Evolutionary conservation across 1,139 yeast species (phyloP).

Genomic region (Taphrina communis): DNA sequence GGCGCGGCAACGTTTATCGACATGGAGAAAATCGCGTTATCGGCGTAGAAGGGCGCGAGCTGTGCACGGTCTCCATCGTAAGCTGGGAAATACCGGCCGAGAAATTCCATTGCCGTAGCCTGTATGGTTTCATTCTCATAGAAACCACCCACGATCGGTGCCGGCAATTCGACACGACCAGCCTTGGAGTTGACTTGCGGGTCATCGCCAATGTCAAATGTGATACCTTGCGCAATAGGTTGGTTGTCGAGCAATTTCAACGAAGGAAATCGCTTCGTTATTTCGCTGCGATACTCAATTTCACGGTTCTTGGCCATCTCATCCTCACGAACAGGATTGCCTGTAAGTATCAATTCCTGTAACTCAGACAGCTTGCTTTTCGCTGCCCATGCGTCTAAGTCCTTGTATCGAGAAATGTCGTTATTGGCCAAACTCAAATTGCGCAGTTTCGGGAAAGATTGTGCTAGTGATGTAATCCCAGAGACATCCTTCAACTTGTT

Average conservation of each 20-base stretch:
- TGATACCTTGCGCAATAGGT: slow-evolving; percentile 69
- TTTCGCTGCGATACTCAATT: slow-evolving; percentile 63
- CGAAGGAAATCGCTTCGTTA: slow-evolving; percentile 76
- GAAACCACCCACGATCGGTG: slow-evolving; percentile 62
- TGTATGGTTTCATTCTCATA: slow-evolving; percentile 82
- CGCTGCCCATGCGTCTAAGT: slow-evolving; percentile 68
- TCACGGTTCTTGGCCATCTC: slow-evolving; percentile 51
- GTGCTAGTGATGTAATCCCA: slow-evolving; percentile 69
- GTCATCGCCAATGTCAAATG: slow-evolving; percentile 42
- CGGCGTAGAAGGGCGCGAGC: slow-evolving; percentile 73
- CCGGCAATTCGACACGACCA: slow-evolving; percentile 57
- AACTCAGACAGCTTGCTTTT: slow-evolving; percentile 73
- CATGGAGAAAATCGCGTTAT: slow-evolving; percentile 82
- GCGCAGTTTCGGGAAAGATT: slow-evolving; percentile 72
- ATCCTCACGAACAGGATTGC: slow-evolving; percentile 67
- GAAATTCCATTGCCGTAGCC: slow-evolving; percentile 71
- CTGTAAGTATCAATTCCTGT: slow-evolving; percentile 74
- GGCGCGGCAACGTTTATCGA: slow-evolving; percentile 60
- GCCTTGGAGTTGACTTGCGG: slow-evolving; percentile 20
- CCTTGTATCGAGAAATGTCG: slow-evolving; percentile 62
- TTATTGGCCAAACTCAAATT: slow-evolving; percentile 84
- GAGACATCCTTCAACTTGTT: slow-evolving; percentile 71
- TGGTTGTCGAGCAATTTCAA: slow-evolving; percentile 80
- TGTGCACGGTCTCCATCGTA: slow-evolving; percentile 84
- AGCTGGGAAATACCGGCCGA: slow-evolving; percentile 62